phyloP scores from a whole-genome alignment of 2,329 filamentous ascomycete species.

The Alternaria brassicicola region DNA sequence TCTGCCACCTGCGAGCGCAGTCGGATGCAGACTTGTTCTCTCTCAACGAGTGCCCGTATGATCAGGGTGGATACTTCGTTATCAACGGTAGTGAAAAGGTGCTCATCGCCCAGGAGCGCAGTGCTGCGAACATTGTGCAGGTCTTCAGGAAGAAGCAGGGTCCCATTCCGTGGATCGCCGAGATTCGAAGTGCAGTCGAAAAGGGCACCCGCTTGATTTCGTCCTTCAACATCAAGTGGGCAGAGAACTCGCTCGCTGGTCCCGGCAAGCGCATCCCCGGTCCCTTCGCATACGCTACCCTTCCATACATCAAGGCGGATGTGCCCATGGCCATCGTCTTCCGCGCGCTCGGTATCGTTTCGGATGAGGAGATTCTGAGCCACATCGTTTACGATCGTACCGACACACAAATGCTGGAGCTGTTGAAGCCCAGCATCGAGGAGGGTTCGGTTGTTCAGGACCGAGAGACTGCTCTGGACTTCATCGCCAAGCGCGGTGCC shows the following conservation, averaged over 20 bases:
- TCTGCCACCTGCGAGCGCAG: slow-evolving; percentile 85
- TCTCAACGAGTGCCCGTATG: slow-evolving; percentile 96
- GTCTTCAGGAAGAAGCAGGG: slow-evolving; percentile 99
- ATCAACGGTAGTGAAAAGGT: slow-evolving; percentile 99
- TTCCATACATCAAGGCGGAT: slow-evolving; percentile 93
- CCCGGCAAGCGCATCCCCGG: slow-evolving; percentile 80
- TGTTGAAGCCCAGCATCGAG: slow-evolving; percentile 95
- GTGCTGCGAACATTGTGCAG: slow-evolving; percentile 97
- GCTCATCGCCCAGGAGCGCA: slow-evolving; percentile 94
- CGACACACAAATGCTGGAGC: slow-evolving; percentile 96
- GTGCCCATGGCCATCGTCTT: slow-evolving; percentile 96
- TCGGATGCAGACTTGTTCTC: slow-evolving; percentile 85
- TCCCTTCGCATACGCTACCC: slow-evolving; percentile 84
- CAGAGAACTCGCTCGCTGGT: slow-evolving; percentile 78
- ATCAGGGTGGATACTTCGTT: slow-evolving; percentile 98
- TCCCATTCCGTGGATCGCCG: slow-evolving; percentile 89
- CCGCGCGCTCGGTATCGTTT: slow-evolving; percentile 91
- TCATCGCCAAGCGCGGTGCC: slow-evolving; percentile 89
- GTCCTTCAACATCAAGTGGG: slow-evolving; percentile 87
- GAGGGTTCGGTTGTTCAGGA: slow-evolving; percentile 97
- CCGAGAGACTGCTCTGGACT: slow-evolving; percentile 90
- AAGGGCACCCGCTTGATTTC: slow-evolving; percentile 95
- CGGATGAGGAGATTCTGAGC: slow-evolving; percentile 96
- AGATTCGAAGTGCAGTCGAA: slow-evolving; percentile 94
- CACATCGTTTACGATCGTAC: slow-evolving; percentile 96